These are phyloP conservation scores for Biscogniauxia sp. DNA, from an alignment of 2,329 filamentous ascomycete species.

Conservation along the genomic window DNA sequence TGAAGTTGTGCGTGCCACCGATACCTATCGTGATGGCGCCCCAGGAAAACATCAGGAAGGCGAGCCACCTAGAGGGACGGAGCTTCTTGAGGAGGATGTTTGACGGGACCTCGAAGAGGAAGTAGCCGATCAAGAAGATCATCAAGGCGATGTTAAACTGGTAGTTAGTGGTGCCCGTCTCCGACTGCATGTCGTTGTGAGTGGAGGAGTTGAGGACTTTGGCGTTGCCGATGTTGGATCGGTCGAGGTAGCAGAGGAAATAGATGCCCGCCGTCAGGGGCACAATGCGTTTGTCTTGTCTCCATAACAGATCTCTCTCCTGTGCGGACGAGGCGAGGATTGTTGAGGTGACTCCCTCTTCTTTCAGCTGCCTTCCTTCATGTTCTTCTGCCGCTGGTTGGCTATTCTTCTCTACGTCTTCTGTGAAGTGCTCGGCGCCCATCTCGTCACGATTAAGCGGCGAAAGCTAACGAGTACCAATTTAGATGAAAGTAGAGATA, in stretches of 20 bases:
- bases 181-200: conserved; percentile 34
- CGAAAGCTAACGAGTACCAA: not conserved
- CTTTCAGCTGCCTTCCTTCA: conserved; percentile 15
- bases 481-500: not conserved
- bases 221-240: conserved; percentile 50
- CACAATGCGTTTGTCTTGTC: conserved; percentile 52
- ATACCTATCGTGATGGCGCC: conserved; percentile 66
- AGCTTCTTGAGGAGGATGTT: conserved; percentile 66
- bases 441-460: conserved; percentile 12
- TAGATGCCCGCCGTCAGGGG: conserved; percentile 54
- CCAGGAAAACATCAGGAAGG: conserved; percentile 66
- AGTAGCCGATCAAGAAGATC: conserved; percentile 35
- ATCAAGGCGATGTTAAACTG: conserved; percentile 38
- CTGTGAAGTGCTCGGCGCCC: conserved; percentile 15
- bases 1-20: conserved; percentile 61
- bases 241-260: conserved; percentile 56
- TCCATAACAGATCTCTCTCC: conserved; percentile 33
- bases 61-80: conserved; percentile 61
- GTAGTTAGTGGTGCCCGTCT: conserved; percentile 30
- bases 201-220: conserved; percentile 38
- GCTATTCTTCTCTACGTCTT: conserved; percentile 27
- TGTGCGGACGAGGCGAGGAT: conserved; percentile 10
- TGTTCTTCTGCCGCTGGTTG: conserved; percentile 20
- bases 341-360: conserved; percentile 3
- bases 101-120: conserved; percentile 62